These are phyloP conservation scores for Kregervanrija fluxuum DNA, from an alignment of 805 yeast genomes.

Conservation along the genomic window DNA sequence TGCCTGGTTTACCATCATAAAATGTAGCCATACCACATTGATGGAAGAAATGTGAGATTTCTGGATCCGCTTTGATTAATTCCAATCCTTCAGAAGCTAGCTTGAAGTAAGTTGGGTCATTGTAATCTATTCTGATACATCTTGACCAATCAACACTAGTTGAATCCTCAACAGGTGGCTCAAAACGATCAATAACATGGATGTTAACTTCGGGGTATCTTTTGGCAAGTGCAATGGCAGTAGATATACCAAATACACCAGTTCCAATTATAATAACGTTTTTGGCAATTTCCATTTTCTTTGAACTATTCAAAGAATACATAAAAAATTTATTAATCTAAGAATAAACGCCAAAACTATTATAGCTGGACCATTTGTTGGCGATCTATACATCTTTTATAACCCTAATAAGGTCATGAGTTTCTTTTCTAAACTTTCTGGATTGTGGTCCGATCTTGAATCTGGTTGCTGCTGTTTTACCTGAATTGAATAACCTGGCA, in stretches of 20 bases:
- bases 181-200: conserved; percentile 19
- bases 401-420: no score
- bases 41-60: conserved; percentile 17
- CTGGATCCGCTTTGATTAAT: conserved; percentile 16
- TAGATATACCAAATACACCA: conserved; percentile 45
- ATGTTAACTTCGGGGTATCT: conserved; percentile 12
- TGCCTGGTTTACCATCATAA: conserved; percentile 19
- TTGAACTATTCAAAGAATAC: no score
- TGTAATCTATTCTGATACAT: conserved; percentile 20
- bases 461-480: no score
- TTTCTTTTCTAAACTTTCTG: no score
- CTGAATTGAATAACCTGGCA: no score
- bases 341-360: no score
- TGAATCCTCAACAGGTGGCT: conserved; percentile 22
- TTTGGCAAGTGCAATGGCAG: conserved; percentile 27
- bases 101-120: conserved; percentile 12
- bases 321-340: no score
- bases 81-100: conserved; percentile 17
- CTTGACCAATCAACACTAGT: conserved; percentile 22
- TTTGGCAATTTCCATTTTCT: background rate
- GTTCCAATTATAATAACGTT: conserved; percentile 35
- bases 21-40: conserved; percentile 19
- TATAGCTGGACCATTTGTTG: no score
- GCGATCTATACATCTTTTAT: no score
- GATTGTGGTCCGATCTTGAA: no score